A percentile compares a stretch with the other conserved stretches of the same genome.
phyloP scores from a whole-genome alignment of 345 rosid species.

The Hibiscus syriacus region DNA sequence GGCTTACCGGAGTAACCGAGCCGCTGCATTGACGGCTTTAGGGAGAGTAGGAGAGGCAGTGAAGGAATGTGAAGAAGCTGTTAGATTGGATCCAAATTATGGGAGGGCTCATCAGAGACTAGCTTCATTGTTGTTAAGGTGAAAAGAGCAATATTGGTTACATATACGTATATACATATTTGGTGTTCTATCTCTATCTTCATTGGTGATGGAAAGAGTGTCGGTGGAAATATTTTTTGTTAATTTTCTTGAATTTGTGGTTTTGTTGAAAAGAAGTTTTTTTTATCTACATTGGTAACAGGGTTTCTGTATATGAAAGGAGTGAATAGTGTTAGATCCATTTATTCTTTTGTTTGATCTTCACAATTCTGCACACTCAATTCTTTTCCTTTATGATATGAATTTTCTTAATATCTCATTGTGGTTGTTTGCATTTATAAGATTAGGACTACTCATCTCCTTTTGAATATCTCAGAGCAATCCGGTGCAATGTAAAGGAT shows the following conservation, averaged over 20 bases:
- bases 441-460: neutral
- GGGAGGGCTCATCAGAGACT: conserved; percentile 82
- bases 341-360: neutral
- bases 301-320: neutral
- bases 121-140: conserved; percentile 74
- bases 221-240: no score
- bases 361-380: neutral
- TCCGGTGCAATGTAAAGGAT: neutral
- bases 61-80: no score
- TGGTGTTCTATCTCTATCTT: no score
- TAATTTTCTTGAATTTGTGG: no score
- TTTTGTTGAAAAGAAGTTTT: no score
- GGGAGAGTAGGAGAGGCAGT: conserved; percentile 70
- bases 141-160: neutral
- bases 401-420: neutral
- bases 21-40: conserved; percentile 59
- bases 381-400: neutral
- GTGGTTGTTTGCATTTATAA: neutral
- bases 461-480: neutral
- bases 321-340: neutral
- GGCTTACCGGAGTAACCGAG: conserved; percentile 66
- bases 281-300: neutral
- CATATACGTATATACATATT: no score
- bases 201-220: no score
- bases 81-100: conserved; percentile 64